These are phyloP conservation scores for Cordyceps tenuipes DNA, from an alignment of 2,329 filamentous ascomycete species.

Conservation along the genomic window DNA sequence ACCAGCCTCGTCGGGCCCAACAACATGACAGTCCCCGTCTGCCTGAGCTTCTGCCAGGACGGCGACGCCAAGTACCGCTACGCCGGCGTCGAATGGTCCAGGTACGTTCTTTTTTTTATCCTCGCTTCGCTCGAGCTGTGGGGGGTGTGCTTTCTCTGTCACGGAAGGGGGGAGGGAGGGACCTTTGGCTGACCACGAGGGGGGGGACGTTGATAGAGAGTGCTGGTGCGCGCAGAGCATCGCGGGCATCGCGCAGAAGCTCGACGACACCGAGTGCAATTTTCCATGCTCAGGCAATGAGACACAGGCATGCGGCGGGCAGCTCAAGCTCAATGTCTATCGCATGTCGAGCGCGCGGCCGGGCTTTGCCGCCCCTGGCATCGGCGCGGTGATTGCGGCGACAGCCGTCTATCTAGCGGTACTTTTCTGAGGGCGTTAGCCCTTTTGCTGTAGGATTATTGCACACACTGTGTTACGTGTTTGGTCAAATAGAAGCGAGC, in stretches of 20 bases:
- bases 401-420: neutral
- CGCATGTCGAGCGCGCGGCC: constrained; percentile 16
- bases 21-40: constrained; percentile 43
- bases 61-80: constrained; percentile 34
- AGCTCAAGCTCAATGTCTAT: constrained; percentile 41
- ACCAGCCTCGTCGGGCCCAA: constrained; percentile 31
- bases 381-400: neutral
- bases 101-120: constrained; percentile 22
- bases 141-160: neutral
- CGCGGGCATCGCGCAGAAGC: constrained; percentile 35
- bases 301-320: constrained; percentile 45
- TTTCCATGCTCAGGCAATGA: constrained; percentile 46
- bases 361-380: neutral
- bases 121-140: neutral
- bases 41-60: constrained; percentile 41
- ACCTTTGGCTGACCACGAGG: no score
- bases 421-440: neutral
- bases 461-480: no score
- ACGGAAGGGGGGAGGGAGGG: neutral
- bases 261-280: constrained; percentile 41
- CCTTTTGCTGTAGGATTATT: neutral
- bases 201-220: constrained; percentile 31
- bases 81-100: constrained; percentile 47
- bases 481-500: neutral
- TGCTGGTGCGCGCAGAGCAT: constrained; percentile 51